Base-by-base conservation (phyloP, 306 rosid species). In the Datisca glomerata region DNA sequence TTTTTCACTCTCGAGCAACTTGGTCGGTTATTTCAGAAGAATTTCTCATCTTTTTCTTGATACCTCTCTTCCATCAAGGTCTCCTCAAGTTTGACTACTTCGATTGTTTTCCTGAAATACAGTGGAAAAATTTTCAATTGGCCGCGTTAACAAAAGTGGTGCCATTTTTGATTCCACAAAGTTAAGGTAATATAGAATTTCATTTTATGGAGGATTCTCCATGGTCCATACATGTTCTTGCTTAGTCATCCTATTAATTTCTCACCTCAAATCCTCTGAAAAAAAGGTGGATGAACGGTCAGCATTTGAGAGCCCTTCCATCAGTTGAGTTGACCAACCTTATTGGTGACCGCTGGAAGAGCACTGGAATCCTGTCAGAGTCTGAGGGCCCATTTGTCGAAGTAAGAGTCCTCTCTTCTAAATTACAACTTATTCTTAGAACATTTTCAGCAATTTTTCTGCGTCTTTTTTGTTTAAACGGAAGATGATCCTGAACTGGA, bases 271-370 rank as follows among this genome's bases (percentile, higher is more conserved):
- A 6, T 28, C 33, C 33, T 28, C 43, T 43, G 33, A 34, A n/a
- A n/a, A n/a, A 46, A 38, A 84, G 95, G 73, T 89, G 98, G 93
- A 89, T 89, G 98, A 89, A 89, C 68, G 98, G 98, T 66, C 93
- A 89, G 47, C 74, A 84, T 56, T 73, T 89, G 49, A 71, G 83
- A 68, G 84, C 69, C 36, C 80, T 76, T 27, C 79, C 91, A 15
- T 70, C 78, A 1, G 78, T 70, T 44, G 84, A 72, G 59, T 51
- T 77, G 60, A 75, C 61, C 67, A 78, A 75, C 50, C 69, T 78
- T 56, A 61, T 89, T 53, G 95, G 75, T 35, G 78, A 75, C 27
- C 86, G 37, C 21, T 89, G 95, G 98, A 84, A 70, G 61, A 59
- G 67, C 33, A 58, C 75, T 11, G 74, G 81, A 63, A 20, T 80